Evolutionary conservation across 2,329 filamentous ascomycete genomes (phyloP), one percentile per base, ranked within the genome.

Genomic region (Arthrobotrys pseudoclavata): DNA sequence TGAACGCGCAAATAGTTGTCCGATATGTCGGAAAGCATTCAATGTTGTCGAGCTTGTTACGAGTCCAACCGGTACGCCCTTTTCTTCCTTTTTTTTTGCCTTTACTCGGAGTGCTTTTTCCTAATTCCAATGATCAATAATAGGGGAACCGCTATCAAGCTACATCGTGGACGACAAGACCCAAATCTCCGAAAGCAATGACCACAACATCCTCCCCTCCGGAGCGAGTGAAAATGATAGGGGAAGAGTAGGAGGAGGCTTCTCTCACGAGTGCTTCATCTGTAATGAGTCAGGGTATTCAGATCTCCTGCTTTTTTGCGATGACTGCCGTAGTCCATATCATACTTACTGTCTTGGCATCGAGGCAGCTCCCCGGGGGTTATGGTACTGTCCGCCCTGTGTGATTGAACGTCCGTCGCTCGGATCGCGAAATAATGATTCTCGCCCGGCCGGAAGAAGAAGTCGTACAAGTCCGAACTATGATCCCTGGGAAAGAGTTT

Each of bases 1-100:
- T 53, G 93, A 96, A 85, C 92, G 96, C 84, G 95, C 96, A 79
- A 99, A 98, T 85, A 97, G 94, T 83, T 99, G 96, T 84, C 96
- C 96, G 53, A 97, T 99, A 84, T 99, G 96, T 85, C 92, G 96
- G 81, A 92, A 93, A 82, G 90, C 88, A 79, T 98, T 99, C 86
- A 95, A 98, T 84, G 86, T 91, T 81, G 94, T 99, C 80, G 90
- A 96, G 83, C 90, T 99, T 79, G 91, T 91, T 84, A 74, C 69
- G 13, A 76, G 57, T 52, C 63, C 71, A 29, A 79, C 64, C 15
- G 74, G 79, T 79, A 72, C 31, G 68, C 66, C 18, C 26, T 24
- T 29, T 40, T 40, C 7, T n/a, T 45, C 37, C 40, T 18, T 47
- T 42, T 0, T 48, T 34, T 31, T 13, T 31, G 26, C 29, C 24